Evolutionary conservation across 2,329 filamentous ascomycete genomes (phyloP).

Genomic region (Diaporthe citrichinensis): DNA sequence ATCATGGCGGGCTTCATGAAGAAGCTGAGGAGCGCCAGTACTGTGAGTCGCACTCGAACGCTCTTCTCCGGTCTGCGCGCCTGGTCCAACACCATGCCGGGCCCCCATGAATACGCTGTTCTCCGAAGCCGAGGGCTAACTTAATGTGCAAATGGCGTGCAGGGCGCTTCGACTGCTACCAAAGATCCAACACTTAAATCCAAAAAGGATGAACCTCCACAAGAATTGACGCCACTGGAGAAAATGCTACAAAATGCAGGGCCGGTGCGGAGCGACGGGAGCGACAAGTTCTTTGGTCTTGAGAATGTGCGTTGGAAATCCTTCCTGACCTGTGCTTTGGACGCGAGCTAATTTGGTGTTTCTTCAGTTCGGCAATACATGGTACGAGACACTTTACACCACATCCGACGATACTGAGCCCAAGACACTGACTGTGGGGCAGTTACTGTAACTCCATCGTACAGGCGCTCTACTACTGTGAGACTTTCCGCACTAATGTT

Average conservation of each 20-base stretch:
- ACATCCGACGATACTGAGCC: constrained; percentile 13
- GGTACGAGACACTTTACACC: constrained; percentile 68
- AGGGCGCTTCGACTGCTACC: constrained; percentile 62
- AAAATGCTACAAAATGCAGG: constrained; percentile 88
- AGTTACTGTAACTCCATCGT: constrained; percentile 99
- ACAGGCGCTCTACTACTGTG: constrained; percentile 96
- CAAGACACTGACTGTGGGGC: constrained; percentile 45
- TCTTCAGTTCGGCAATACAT: constrained; percentile 93
- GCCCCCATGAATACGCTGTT: constrained; percentile 31
- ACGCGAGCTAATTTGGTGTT: constrained; percentile 30
- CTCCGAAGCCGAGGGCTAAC: constrained; percentile 26
- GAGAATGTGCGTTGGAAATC: constrained; percentile 83
- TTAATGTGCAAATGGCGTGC: constrained; percentile 25
- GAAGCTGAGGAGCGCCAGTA: constrained; percentile 69
- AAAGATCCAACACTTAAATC: constrained; percentile 56
- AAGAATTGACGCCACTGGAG: constrained; percentile 74
- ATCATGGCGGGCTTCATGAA: constrained; percentile 71
- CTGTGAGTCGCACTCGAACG: constrained; percentile 59
- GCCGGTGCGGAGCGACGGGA: constrained; percentile 86
- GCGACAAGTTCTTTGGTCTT: constrained; percentile 97
- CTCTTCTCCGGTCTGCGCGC: constrained; percentile 27
- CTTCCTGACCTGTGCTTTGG: constrained; percentile 3
- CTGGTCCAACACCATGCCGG: constrained; percentile 19
- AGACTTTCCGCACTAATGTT: constrained; percentile 92
- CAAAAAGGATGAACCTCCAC: constrained; percentile 71